These are phyloP conservation scores for Hysterangium stoloniferum DNA, from an alignment of 768 basidiomycete species.

Conservation along the genomic window DNA sequence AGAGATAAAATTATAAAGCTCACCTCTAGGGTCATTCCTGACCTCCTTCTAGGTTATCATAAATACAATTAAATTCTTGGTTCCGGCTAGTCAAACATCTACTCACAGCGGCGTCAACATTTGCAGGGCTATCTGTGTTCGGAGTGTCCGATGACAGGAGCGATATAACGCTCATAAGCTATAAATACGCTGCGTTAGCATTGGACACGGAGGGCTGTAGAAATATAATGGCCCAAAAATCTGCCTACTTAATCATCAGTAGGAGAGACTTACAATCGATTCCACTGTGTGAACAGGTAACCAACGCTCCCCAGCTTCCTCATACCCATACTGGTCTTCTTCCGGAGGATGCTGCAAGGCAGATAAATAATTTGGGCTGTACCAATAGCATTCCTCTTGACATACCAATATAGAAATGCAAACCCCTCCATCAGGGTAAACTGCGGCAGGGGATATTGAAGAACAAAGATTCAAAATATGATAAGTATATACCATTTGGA, in stretches of 20 bases:
- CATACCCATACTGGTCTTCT: slow-evolving; percentile 94
- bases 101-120: slow-evolving; percentile 79
- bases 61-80: background rate
- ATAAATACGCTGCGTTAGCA: slow-evolving; percentile 1
- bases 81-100: background rate
- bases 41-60: slow-evolving; percentile 47
- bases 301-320: slow-evolving; percentile 96
- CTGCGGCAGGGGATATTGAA: slow-evolving; percentile 34
- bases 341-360: slow-evolving; percentile 80
- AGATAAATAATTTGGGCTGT: background rate
- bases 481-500: slow-evolving; percentile 73
- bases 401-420: slow-evolving; percentile 90
- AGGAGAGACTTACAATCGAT: slow-evolving; percentile 63
- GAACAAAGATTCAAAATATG: slow-evolving; percentile 3
- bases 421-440: slow-evolving; percentile 87
- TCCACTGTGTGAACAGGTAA: slow-evolving; percentile 95
- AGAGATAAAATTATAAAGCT: slow-evolving; percentile 20
- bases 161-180: slow-evolving; percentile 96
- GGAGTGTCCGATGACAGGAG: slow-evolving; percentile 88
- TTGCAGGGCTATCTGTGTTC: slow-evolving; percentile 89
- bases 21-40: slow-evolving; percentile 54
- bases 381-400: too few species aligned
- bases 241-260: background rate
- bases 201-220: background rate
- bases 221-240: background rate